Percentiles rank a stretch among this genome's conserved stretches.
Evolutionary conservation across 352 stramenopile species (phyloP).

Genomic region (Globisporangium nunn): DNA sequence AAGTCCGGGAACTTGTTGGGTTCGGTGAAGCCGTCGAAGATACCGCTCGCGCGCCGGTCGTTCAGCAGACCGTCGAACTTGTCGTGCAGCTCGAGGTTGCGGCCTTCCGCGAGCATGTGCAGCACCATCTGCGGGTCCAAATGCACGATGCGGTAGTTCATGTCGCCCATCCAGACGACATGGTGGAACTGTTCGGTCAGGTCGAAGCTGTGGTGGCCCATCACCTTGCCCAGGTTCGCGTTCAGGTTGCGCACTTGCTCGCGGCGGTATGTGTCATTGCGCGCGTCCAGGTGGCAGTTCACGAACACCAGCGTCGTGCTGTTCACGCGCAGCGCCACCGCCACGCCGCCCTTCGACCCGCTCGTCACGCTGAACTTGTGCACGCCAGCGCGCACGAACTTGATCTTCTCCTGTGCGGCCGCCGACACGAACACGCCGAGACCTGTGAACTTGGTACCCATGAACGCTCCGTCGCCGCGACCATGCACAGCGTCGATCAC

Average conservation of each 20-base stretch:
- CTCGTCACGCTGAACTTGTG: constrained; percentile 82
- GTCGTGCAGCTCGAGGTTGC: constrained; percentile 72
- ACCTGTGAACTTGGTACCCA: constrained; percentile 82
- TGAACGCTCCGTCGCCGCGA: constrained; percentile 72
- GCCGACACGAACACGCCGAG: constrained; percentile 72
- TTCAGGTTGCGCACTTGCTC: constrained; percentile 82
- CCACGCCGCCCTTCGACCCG: constrained; percentile 76
- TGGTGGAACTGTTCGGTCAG: constrained; percentile 87
- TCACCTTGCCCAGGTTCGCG: constrained; percentile 62
- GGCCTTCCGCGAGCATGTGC: constrained; percentile 71
- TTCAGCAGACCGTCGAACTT: constrained; percentile 82
- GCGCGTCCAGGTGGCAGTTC: constrained; percentile 79
- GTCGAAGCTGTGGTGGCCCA: constrained; percentile 78
- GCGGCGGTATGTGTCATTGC: constrained; percentile 71
- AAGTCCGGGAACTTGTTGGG: constrained; percentile 83
- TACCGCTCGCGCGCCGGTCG: constrained; percentile 56
- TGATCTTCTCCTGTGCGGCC: constrained; percentile 47
- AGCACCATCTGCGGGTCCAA: constrained; percentile 68
- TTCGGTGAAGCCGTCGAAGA: constrained; percentile 81
- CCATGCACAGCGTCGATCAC: constrained; percentile 77
- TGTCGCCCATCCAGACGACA: constrained; percentile 86
- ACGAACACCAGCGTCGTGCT: constrained; percentile 80
- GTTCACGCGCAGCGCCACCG: constrained; percentile 64
- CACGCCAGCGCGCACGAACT: constrained; percentile 59
- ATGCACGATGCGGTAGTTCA: constrained; percentile 84